phyloP scores from a whole-genome alignment of 2,329 filamentous ascomycete species.

The Parafenestella ontariensis region DNA sequence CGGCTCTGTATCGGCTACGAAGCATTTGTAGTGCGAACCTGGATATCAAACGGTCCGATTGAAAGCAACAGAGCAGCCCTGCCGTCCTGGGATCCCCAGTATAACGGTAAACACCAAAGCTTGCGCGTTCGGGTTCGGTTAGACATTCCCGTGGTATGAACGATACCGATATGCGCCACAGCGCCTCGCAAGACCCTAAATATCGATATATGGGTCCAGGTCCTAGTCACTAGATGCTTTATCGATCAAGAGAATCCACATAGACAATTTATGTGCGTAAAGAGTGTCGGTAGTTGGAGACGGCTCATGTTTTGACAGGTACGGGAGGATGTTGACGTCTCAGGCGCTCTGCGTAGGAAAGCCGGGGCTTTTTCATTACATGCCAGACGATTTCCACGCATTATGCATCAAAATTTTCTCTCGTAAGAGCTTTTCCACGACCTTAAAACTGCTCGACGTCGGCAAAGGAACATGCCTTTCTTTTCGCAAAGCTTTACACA shows the following conservation, averaged over 20 bases:
- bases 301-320: background rate
- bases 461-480: background rate
- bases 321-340: background rate
- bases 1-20: background rate
- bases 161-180: constrained; percentile 1
- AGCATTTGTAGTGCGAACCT: constrained; percentile 7
- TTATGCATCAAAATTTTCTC: background rate
- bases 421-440: background rate
- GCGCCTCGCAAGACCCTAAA: no score
- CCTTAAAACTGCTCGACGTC: background rate
- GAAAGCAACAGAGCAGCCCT: background rate
- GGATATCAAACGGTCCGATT: constrained; percentile 16
- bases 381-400: no score
- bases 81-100: background rate
- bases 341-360: no score
- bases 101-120: background rate
- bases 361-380: no score
- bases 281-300: background rate
- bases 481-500: background rate
- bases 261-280: background rate
- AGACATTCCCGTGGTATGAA: background rate
- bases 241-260: background rate
- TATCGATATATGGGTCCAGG: no score
- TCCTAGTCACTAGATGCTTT: background rate
- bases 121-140: constrained; percentile 1